Base-by-base conservation (phyloP, 2,329 filamentous ascomycete species). In the Colletotrichum sp. region DNA sequence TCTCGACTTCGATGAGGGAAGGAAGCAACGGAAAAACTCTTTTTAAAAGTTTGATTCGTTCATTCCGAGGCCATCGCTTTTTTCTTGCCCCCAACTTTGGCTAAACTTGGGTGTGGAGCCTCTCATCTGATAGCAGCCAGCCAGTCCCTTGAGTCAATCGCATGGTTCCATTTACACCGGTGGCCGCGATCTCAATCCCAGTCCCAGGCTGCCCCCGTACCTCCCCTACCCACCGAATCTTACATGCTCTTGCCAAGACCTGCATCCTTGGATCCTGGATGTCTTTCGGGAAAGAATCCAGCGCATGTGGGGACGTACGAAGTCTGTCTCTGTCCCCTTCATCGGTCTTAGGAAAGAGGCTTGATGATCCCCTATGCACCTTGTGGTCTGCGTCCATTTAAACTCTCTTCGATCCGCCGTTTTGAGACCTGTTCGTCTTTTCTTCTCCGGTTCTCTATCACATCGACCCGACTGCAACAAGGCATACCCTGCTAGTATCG, bases 261-360 rank as follows among this genome's bases (percentile, higher is more conserved):
- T 26, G 16, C 28, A 63, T 44, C 57, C 70, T 69, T 26, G 16
- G 15, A 63, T 70, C 44, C 73, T 69, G 44, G 24, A 32, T 57
- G 70, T 49, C 26, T 69, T 59, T 69, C 70, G 73, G 70, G 70
- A 73, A 73, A 57, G 57, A 76, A 64, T 73, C 73, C 36, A 73
- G 63, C 73, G 32, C 73, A 76, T 5, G 57, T 30, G 32, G 30
- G 69, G 71, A 62, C 18, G 18, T 52, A 60, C 39, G 44, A n/a
- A 55, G 69, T 15, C 13, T n/a, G 16, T 30, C 7, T 30, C 32
- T 32, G 63, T 59, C 32, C 55, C 55, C 24, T 55, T 44, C 36
- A 16, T 34, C n/a, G 39, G 39, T n/a, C 0, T 49, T 49, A 32
- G 57, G 55, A 36, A 26, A 36, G n/a, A 21, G 18, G 36, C 7